These are phyloP conservation scores for Voacanga thouarsii DNA, from an alignment of 257 asterid species.

Conservation along the genomic window DNA sequence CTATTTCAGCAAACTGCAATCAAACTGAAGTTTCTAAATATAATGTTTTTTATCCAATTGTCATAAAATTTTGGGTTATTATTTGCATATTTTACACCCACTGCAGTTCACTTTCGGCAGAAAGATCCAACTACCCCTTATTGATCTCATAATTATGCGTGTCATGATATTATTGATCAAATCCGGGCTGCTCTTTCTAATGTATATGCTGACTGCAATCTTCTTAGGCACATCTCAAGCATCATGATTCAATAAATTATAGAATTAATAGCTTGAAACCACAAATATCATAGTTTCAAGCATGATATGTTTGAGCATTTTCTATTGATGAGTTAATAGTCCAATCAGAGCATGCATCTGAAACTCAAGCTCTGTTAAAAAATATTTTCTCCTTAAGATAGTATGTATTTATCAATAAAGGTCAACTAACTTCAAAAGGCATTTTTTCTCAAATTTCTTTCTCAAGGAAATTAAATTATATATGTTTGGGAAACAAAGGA, in stretches of 20 bases:
- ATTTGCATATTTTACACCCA: too few relatives aligned
- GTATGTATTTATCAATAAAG: neutral
- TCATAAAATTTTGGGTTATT: neutral
- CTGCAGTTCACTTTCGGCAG: neutral
- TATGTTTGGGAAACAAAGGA: neutral
- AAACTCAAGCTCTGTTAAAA: neutral
- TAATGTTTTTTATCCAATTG: neutral
- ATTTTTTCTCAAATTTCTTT: neutral
- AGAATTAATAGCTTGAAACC: neutral
- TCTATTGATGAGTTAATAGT: neutral
- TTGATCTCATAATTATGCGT: neutral
- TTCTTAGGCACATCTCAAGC: neutral
- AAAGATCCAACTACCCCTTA: neutral
- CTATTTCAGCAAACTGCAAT: neutral
- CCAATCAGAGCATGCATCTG: neutral
- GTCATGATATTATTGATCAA: neutral
- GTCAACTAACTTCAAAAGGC: neutral
- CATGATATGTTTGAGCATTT: neutral
- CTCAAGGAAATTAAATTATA: neutral
- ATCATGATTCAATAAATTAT: neutral
- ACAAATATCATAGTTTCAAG: neutral
- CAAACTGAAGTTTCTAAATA: neutral
- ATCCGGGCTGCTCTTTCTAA: neutral
- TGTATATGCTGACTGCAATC: neutral
- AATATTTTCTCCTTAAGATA: neutral